Base-by-base conservation (phyloP, 2,329 filamentous ascomycete species). In the Plenodomus biglobosus region DNA sequence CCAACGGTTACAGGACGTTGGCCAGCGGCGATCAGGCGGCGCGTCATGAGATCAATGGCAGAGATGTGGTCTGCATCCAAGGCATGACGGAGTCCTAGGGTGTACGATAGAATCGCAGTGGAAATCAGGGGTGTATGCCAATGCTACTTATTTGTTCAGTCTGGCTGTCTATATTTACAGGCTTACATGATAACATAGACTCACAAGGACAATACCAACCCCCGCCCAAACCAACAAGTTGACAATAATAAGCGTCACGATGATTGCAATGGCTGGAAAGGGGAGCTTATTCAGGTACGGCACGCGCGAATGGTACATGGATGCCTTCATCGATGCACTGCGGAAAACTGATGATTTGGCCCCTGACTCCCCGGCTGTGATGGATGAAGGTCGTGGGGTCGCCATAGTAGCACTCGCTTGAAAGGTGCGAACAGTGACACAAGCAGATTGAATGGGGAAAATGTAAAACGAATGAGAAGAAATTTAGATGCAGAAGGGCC, bases 31-130 rank as follows among this genome's bases (percentile, higher is more conserved):
- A 97, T 84, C 19, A 97, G 82, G 6, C 92, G 85, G 2, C 94
- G 82, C 1, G 94, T 97, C 86, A 95, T 95, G 32, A 97, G 81
- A 73, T 97, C 92, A 63, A 97, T 99, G 55, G 92, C 92, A 35
- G 83, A 85, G 56, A 89, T 89, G 67, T 97, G 94, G 73, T 97
- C 92, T n/a, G 92, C 94, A 66, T 97, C 94, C 38, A 97, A 83
- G n/a, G 92, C 92, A 77, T 97, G 92, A 36, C 92, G 87, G 11
- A 97, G 81, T 2, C 92, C 92, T 10, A 97, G 81, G 0, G 90
- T 90, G 71, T 95, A 97, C 20, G 92, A 86, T 1, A 97, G 81
- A 1, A 92, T 85, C 1, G 91, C 90, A 2, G 91, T 86, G 1
- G 88, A 88, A 41, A 92, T 83, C 53, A 96, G 80, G 0, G 79